Evolutionary conservation across 2,329 filamentous ascomycete genomes (phyloP).

Genomic region (Fusarium drepaniforme): DNA sequence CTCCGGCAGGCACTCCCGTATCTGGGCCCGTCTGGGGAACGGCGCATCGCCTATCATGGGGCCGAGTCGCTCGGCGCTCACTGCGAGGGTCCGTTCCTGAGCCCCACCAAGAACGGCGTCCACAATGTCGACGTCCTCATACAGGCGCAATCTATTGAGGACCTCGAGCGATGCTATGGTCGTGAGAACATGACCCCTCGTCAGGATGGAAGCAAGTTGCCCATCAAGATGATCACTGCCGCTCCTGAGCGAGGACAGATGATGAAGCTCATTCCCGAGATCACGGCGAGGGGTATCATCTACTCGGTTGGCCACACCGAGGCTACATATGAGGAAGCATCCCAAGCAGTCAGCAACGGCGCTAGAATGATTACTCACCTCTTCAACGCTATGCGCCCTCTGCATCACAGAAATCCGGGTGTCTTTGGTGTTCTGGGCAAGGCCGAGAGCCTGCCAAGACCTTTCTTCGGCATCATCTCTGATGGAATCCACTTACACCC

Average conservation of each 20-base stretch:
- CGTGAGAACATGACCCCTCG: constrained; percentile 69
- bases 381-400: constrained; percentile 93
- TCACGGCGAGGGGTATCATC: constrained; percentile 75
- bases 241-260: constrained; percentile 85
- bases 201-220: constrained; percentile 51
- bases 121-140: constrained; percentile 82
- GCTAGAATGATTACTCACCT: constrained; percentile 93
- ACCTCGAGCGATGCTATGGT: constrained; percentile 81
- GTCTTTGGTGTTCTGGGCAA: constrained; percentile 88
- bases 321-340: constrained; percentile 86
- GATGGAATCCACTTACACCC: constrained; percentile 93
- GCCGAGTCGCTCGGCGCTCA: constrained; percentile 92
- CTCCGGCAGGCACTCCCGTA: constrained; percentile 73
- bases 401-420: constrained; percentile 91
- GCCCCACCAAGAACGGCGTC: constrained; percentile 85
- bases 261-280: constrained; percentile 74
- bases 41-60: constrained; percentile 73
- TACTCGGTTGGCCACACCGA: constrained; percentile 90
- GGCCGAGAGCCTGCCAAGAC: constrained; percentile 68
- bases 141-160: constrained; percentile 71
- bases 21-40: constrained; percentile 76
- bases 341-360: constrained; percentile 76
- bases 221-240: constrained; percentile 85
- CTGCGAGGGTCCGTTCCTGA: constrained; percentile 91
- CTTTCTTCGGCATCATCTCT: constrained; percentile 90